Evolutionary conservation across 2,329 filamentous ascomycete genomes (phyloP), one percentile per base, ranked within the genome.

Genomic region (Stachybotrys chlorohalonatus): DNA sequence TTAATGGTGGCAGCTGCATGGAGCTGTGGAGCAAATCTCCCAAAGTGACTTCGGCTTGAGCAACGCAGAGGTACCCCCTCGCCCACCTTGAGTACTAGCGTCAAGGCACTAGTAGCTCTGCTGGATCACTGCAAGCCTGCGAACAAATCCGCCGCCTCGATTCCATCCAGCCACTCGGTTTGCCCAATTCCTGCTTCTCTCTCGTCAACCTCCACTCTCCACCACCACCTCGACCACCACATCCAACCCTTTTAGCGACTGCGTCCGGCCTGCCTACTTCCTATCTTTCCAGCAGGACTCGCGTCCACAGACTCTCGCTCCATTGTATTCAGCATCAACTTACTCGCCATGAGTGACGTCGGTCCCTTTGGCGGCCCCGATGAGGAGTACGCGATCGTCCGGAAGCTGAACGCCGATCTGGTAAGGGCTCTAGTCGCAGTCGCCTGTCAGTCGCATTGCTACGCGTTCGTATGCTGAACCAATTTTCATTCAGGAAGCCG

Each of bases 311-410:
- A 42, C 8, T 5, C 36, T 42, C 13, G 36, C 8, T 42, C 6
- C 9, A 42, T 42, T 42, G 13, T 13, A 13, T 42, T 3, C 36
- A 42, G 36, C 36, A 42, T 42, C 36, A 42, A 9, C 2, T 42
- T 13, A 2, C 9, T 42, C 36, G 36, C 36, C 9, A 90, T 90
- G 86, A 82, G 82, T 63, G 87, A 90, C 71, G 86, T 87, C 71
- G 75, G 72, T 60, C 80, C 83, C 65, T 90, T 82, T 69, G 86
- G 85, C 64, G 83, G 84, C 64, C 82, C 83, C 30, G 89, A 93
- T 46, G 89, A 93, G 73, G 89, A 94, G 74, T 90, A 87, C 69
- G 81, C 81, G 59, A 88, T 93, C 74, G 83, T 95, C 65, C 88
- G 83, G 74, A 90, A 89, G 73, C 81, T 93, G 58, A 84, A 88